A percentile compares a stretch with the other conserved stretches of the same genome.
Evolutionary conservation across 2,329 filamentous ascomycete species (phyloP).

Genomic region (Didymella pinodella): DNA sequence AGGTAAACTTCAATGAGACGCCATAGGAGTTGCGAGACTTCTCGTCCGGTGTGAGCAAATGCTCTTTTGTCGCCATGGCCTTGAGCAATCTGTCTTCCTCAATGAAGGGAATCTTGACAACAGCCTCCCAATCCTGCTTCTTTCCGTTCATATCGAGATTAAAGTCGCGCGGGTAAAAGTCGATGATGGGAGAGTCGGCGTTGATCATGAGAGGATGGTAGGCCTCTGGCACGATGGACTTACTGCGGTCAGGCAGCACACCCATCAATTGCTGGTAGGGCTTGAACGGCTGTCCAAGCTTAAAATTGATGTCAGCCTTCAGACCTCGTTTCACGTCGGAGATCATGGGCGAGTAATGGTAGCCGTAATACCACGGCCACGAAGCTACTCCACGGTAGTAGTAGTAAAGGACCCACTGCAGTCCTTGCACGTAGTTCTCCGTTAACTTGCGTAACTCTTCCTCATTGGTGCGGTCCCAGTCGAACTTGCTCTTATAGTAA

Average conservation of each 20-base stretch:
- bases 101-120: conserved; percentile 99
- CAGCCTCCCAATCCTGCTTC: conserved; percentile 99
- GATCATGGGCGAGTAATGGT: conserved; percentile 98
- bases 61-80: conserved; percentile 87
- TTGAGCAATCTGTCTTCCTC: conserved; percentile 84
- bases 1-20: conserved; percentile 91
- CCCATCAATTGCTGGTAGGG: conserved; percentile 99
- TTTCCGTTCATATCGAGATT: conserved; percentile 99
- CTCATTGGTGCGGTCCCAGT: conserved; percentile 83
- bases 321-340: conserved; percentile 92
- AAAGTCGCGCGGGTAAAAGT: conserved; percentile 97
- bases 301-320: conserved; percentile 87
- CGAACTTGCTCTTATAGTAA: conserved; percentile 91
- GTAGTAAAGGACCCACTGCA: conserved; percentile 98
- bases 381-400: conserved; percentile 97
- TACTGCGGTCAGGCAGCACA: conserved; percentile 94
- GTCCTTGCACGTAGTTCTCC: conserved; percentile 95
- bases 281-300: conserved; percentile 91
- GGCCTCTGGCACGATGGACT: conserved; percentile 86
- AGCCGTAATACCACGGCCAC: conserved; percentile 98
- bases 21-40: conserved; percentile 88
- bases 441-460: conserved; percentile 81
- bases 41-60: conserved; percentile 78
- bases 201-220: conserved; percentile 96
- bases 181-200: conserved; percentile 87